Conservation (phyloP, 805 yeast genomes). For the Zygoascus bituminiphila region DNA sequence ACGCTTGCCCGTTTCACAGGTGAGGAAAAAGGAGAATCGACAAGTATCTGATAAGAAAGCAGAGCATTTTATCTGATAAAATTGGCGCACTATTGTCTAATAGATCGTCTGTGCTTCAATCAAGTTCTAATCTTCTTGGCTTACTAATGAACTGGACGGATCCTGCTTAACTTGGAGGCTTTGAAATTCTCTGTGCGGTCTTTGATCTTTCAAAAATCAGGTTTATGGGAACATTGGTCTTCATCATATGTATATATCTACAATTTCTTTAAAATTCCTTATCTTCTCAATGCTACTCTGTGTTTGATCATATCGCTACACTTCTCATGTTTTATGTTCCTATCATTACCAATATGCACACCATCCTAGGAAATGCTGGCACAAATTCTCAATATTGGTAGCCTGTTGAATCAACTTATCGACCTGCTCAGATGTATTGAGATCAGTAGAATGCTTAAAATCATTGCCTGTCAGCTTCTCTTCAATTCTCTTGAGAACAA, state of each 20-base stretch:
- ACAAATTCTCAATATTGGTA: slow-evolving; percentile 87
- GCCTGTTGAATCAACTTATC: slow-evolving; percentile 93
- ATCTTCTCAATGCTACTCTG: not conserved
- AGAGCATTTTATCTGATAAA: no score
- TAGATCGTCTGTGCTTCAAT: no score
- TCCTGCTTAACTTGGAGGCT: no score
- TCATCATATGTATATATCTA: no score
- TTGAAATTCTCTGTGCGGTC: no score
- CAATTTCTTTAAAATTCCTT: not conserved
- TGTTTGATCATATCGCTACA: not conserved
- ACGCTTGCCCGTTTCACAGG: not conserved
- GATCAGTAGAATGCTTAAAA: slow-evolving; percentile 58
- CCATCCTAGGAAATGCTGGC: slow-evolving; percentile 98
- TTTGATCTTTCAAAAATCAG: no score
- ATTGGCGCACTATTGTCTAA: no score
- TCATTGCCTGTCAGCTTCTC: slow-evolving; percentile 94
- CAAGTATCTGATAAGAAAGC: no score
- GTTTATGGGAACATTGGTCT: no score
- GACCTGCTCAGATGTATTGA: slow-evolving; percentile 83
- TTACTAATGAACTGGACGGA: no score
- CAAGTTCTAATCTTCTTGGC: no score
- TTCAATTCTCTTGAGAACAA: slow-evolving; percentile 81
- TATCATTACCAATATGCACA: slow-evolving; percentile 87
- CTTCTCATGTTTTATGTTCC: not conserved
- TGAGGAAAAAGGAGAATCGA: no score